Evolutionary conservation across 208 protist genomes (phyloP), one percentile per base, ranked within the genome.

Genomic region (Naegleria lovaniensis): DNA sequence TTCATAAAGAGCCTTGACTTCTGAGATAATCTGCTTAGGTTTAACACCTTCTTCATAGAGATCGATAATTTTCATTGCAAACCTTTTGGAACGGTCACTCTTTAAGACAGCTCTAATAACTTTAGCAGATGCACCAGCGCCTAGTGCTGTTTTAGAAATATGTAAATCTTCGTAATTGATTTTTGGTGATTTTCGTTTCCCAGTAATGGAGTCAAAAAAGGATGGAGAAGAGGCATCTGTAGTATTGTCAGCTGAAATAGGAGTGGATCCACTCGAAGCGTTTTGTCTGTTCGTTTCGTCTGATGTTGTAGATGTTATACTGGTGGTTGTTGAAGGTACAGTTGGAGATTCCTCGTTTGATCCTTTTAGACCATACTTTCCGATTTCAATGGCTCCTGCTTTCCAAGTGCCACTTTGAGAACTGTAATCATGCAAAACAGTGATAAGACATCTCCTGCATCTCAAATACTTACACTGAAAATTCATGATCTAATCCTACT

Each of bases 61-160:
- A 39, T 40, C 76, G 33, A 84, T 84, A 41, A 41, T 33, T 84
- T 84, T 84, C 25, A 84, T 16, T 84, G 76, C 76, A 84, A 67
- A 67, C 19, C 1, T 15, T 67, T 84, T 15, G 33, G 76, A 38
- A 1, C 6, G 3, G 76, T 40, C 76, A 11, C 11, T 84, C 33
- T 33, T 84, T 36, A 39, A 39, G 38, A 2, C 3, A 29, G 15
- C 83, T 25, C 83, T 85, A 39, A 48, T 48, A 13, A 85, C 83
- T 22, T 36, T 43, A 48, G 15, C 83, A 43, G 9, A 13, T 40
- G 83, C 83, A 85, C 83, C 83, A 29, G 6, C 29, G 7, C 83
- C 83, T 11, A 85, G 41, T 48, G 7, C 41, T 48, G 13, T n/a
- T 43, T 85, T 85, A 7, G 39, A 85, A 43, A 48, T 85, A 15